Conservation (phyloP, 352 stramenopile species). For the Hyaloperonospora arabidopsidis region DNA sequence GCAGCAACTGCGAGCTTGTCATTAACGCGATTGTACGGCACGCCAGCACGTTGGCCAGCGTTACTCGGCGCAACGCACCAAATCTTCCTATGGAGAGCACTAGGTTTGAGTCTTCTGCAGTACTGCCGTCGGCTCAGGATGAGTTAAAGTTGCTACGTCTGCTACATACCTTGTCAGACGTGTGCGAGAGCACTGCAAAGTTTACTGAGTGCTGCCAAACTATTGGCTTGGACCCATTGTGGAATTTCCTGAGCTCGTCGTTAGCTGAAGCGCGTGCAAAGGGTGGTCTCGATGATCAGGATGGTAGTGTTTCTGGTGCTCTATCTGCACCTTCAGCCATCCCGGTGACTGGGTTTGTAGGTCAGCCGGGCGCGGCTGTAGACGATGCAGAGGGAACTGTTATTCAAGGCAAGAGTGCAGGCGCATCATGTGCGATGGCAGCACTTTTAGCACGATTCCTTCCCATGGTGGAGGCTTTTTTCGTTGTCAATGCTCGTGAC, state of each 20-base stretch:
- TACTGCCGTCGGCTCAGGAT: constrained; percentile 70
- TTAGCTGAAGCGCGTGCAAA: constrained; percentile 67
- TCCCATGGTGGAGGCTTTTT: constrained; percentile 97
- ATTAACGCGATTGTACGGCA: constrained; percentile 64
- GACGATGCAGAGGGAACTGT: constrained; percentile 76
- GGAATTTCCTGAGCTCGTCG: constrained; percentile 67
- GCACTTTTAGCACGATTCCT: constrained; percentile 95
- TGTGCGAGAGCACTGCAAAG: constrained; percentile 56
- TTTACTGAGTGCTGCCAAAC: constrained; percentile 68
- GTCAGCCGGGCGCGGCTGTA: constrained; percentile 16
- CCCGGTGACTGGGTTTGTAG: constrained; percentile 21
- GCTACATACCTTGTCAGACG: constrained; percentile 91
- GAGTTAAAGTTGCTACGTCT: constrained; percentile 94
- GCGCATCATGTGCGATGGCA: constrained; percentile 85
- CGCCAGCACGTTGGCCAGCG: constrained; percentile 38
- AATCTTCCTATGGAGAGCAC: constrained; percentile 14
- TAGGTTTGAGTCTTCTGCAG: constrained; percentile 65
- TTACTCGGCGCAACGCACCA: constrained; percentile 24
- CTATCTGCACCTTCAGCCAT: constrained; percentile 5
- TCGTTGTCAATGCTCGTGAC: constrained; percentile 94
- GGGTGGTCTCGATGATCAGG: constrained; percentile 63
- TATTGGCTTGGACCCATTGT: constrained; percentile 64
- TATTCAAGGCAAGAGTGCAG: constrained; percentile 83
- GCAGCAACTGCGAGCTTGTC: constrained; percentile 49
- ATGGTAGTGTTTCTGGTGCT: constrained; percentile 15